Percentiles rank a stretch among this genome's conserved stretches.
Conservation (phyloP, 2,329 filamentous ascomycete genomes). For the Diatrype stigma region DNA sequence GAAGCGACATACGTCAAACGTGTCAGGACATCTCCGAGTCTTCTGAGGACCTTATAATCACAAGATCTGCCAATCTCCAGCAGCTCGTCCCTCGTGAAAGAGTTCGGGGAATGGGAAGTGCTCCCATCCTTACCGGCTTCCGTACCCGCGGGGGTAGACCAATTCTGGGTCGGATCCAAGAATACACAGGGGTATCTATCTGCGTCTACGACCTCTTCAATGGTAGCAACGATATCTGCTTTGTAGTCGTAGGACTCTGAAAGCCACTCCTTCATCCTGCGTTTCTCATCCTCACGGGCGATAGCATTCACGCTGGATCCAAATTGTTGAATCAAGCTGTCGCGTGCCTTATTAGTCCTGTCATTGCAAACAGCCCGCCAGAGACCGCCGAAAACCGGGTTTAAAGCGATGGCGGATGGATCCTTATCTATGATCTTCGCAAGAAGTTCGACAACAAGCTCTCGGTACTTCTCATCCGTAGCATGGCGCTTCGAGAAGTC, state of each 20-base stretch:
- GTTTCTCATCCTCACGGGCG: constrained; percentile 26
- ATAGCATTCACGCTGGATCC: constrained; percentile 35
- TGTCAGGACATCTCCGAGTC: constrained; percentile 43
- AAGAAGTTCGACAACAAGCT: constrained; percentile 34
- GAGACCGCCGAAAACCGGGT: constrained; percentile 46
- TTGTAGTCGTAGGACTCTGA: constrained; percentile 47
- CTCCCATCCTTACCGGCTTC: constrained; percentile 15
- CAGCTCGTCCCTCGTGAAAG: constrained; percentile 42
- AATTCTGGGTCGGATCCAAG: constrained; percentile 43
- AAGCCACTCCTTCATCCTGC: constrained; percentile 42
- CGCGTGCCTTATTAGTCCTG: constrained; percentile 34
- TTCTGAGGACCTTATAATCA: constrained; percentile 41
- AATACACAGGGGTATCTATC: constrained; percentile 44
- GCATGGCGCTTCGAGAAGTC: too few species aligned
- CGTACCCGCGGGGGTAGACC: constrained; percentile 15
- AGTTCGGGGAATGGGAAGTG: constrained; percentile 20
- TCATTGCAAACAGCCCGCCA: constrained; percentile 48
- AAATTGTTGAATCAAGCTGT: constrained; percentile 39
- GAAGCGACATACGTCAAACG: constrained; percentile 39
- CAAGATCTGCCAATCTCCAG: constrained; percentile 50
- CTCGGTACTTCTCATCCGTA: too few species aligned
- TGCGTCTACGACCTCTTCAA: constrained; percentile 32
- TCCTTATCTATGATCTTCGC: constrained; percentile 39
- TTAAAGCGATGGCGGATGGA: constrained; percentile 40
- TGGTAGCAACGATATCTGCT: constrained; percentile 35